Evolutionary conservation across 345 rosid species (phyloP).

Genomic region (Eucalyptus curtisii): DNA sequence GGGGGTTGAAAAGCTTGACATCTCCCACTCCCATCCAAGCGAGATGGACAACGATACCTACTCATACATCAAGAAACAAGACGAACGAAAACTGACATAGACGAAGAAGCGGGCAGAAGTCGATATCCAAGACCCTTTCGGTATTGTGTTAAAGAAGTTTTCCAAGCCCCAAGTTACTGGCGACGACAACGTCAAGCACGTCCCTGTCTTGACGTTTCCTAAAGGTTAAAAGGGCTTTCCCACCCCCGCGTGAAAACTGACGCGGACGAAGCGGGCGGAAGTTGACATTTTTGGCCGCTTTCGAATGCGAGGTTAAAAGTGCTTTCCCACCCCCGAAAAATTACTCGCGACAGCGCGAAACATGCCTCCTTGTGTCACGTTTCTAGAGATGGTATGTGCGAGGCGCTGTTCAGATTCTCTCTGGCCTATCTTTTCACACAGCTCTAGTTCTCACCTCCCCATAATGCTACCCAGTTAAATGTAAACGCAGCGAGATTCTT

Average conservation of each 20-base stretch:
- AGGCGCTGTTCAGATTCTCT: neutral
- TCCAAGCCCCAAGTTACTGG: neutral
- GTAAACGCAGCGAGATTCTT: neutral
- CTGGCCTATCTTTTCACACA: neutral
- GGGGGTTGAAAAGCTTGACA: neutral
- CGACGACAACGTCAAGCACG: neutral
- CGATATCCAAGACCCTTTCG: neutral
- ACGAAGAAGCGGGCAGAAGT: neutral
- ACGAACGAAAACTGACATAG: neutral
- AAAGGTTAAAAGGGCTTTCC: neutral
- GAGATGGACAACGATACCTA: neutral
- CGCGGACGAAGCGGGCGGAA: neutral
- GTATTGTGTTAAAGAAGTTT: neutral
- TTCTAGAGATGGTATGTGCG: neutral
- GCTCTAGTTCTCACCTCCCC: neutral
- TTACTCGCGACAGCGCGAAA: neutral
- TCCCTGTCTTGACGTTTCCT: neutral
- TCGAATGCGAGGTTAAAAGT: neutral
- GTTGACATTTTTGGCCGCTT: neutral
- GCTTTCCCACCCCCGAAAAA: neutral
- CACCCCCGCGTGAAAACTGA: neutral
- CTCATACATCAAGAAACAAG: neutral
- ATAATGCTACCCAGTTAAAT: no score
- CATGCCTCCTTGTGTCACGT: neutral
- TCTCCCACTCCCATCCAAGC: neutral